Evolutionary conservation across 2,329 filamentous ascomycete species (phyloP), one percentile per base, ranked within the genome.

Genomic region (Xylariaceae sp.): DNA sequence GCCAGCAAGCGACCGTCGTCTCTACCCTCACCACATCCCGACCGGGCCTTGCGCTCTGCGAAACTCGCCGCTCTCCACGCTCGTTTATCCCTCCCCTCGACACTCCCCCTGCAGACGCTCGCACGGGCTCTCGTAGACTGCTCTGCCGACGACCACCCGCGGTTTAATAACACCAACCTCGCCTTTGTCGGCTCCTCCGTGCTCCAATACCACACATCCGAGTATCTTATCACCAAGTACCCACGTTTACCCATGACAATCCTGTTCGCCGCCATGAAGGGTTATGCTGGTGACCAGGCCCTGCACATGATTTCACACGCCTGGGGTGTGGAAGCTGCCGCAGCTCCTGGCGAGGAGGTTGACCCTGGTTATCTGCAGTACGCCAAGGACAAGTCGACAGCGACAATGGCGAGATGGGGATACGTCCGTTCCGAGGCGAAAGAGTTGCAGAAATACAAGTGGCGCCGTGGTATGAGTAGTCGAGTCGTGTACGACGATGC

Each of bases 11-110:
- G 59, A 68, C 72, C 68, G 61, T 71, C 73, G 13, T 4, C 49
- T 63, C 79, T 88, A 64, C 88, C 90, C 56, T 93, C 90, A 69
- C 90, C 91, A 66, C 83, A 83, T 57, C 85, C 86, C 65, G 77
- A 82, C 68, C 81, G 81, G 65, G 88, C 91, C 49, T 76, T 80
- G 61, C 75, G 80, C 65, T 97, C 93, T 51, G 87, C 92, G 63
- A 97, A 97, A 79, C 88, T 99, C 68, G 87, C 92, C 64, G 92
- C 94, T 65, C 85, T 99, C 51, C 92, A 97, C 75, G 90, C 92
- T 68, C 89, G 94, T 74, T 84, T 99, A 62, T 85, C 86, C 47
- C 85, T 99, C 58, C 88, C 92, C 23, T 82, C 84, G 63, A 89
- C 88, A 75, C 82, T 97, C 64, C 93, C 94, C 41, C 77, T 96